Conservation (phyloP, 208 protist species). For the Herpetomonas tarakana region DNA sequence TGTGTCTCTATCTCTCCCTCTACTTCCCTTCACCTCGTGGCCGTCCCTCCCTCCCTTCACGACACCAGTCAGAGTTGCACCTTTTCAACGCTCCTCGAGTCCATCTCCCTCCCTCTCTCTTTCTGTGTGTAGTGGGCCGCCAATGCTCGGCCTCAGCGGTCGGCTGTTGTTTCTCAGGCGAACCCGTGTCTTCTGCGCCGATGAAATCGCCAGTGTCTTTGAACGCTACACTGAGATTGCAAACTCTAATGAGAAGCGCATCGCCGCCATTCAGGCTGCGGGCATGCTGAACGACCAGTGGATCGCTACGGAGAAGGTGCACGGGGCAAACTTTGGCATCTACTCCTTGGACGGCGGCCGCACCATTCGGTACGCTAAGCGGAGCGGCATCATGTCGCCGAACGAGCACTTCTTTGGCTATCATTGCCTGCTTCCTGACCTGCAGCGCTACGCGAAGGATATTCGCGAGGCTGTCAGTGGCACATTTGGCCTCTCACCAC, state of each 20-base stretch:
- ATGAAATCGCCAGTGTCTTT: conserved; percentile 33
- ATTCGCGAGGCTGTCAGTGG: conserved; percentile 43
- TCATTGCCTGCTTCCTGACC: conserved; percentile 68
- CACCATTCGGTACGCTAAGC: conserved; percentile 66
- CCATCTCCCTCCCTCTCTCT: too few relatives aligned
- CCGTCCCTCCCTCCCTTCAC: too few relatives aligned
- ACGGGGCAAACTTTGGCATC: conserved; percentile 88
- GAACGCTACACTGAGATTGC: conserved; percentile 86
- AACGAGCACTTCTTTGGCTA: conserved; percentile 89
- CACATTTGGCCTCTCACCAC: conserved; percentile 18
- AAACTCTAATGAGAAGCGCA: conserved; percentile 67
- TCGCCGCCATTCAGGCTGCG: conserved; percentile 39
- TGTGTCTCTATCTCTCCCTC: conserved; percentile 2
- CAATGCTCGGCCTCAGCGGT: too few relatives aligned
- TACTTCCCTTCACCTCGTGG: conserved; percentile 11
- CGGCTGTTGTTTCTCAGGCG: too few relatives aligned
- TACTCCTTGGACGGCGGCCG: conserved; percentile 67
- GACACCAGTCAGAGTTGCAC: too few relatives aligned
- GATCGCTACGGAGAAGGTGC: conserved; percentile 88
- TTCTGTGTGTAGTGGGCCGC: too few relatives aligned
- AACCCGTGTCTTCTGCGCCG: too few relatives aligned
- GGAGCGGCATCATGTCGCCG: conserved; percentile 75
- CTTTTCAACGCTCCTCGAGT: too few relatives aligned
- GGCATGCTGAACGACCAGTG: conserved; percentile 77
- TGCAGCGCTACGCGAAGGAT: conserved; percentile 31